A percentile compares a stretch with the other conserved stretches of the same genome.
Conservation (phyloP, 1,139 yeast species). For the Lizanozyma gosingica region DNA sequence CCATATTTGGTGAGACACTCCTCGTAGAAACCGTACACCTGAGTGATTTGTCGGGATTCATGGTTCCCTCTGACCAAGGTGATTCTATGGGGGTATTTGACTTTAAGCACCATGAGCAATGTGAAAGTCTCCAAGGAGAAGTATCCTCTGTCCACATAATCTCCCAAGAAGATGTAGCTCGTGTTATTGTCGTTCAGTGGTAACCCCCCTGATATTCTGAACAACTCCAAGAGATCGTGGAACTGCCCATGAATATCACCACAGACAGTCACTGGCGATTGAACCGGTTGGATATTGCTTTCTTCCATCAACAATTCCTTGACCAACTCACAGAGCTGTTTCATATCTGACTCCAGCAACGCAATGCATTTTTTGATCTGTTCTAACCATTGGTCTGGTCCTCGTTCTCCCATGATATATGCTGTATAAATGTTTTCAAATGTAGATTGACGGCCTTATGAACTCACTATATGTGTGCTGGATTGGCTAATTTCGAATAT, state of each 20-base stretch:
- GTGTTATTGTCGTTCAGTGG: slow-evolving; percentile 52
- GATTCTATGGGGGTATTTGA: slow-evolving; percentile 79
- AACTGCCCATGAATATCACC: slow-evolving; percentile 99
- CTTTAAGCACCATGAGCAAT: slow-evolving; percentile 69
- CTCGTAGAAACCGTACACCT: slow-evolving; percentile 84
- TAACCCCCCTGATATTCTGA: slow-evolving; percentile 85
- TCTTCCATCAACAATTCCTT: slow-evolving; percentile 72
- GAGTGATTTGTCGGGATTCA: slow-evolving; percentile 91
- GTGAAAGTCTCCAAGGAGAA: slow-evolving; percentile 90
- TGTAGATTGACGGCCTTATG: too few species aligned
- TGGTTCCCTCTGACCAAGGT: slow-evolving; percentile 86
- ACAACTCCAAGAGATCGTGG: slow-evolving; percentile 86
- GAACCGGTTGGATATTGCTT: slow-evolving; percentile 76
- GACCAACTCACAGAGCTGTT: slow-evolving; percentile 88
- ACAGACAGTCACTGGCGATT: slow-evolving; percentile 89
- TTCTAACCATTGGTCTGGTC: slow-evolving; percentile 96
- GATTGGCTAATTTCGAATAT: too few species aligned
- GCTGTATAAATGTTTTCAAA: too few species aligned
- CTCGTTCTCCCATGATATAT: slow-evolving; percentile 78
- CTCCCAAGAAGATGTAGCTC: slow-evolving; percentile 86
- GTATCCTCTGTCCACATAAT: slow-evolving; percentile 84
- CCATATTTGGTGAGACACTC: slow-evolving; percentile 91
- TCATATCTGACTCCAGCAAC: slow-evolving; percentile 89
- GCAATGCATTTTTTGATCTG: slow-evolving; percentile 86
- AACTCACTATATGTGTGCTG: too few species aligned